A percentile compares a stretch with the other conserved stretches of the same genome.
phyloP scores from a whole-genome alignment of 129 eudicot genomes.

The Centaurea solstitialis region DNA sequence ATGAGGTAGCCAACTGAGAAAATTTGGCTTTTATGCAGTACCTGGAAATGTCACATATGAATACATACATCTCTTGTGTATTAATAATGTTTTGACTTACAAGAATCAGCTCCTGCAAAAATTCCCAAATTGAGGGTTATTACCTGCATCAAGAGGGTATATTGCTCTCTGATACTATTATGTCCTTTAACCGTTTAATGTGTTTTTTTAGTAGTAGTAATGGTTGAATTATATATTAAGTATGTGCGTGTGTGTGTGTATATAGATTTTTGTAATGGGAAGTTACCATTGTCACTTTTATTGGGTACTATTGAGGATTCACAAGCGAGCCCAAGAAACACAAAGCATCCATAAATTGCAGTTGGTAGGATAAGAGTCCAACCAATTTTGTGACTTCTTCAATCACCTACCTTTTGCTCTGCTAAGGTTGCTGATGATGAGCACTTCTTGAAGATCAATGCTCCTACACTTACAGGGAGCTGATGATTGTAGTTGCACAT shows the following conservation, averaged over 20 bases:
- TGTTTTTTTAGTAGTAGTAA: not conserved
- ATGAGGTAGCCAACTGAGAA: not conserved
- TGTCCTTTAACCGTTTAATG: not conserved
- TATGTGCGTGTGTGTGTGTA: not conserved
- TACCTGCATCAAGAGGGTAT: not conserved
- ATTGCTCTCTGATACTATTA: not conserved
- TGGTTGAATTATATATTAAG: not conserved
- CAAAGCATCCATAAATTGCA: not conserved
- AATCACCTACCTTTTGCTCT: not conserved
- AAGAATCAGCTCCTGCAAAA: not conserved
- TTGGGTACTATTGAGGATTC: not conserved
- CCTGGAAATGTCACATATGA: not conserved
- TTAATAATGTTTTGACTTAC: constrained; percentile 1
- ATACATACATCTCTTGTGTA: not conserved
- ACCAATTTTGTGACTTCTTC: not conserved
- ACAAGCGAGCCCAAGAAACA: not conserved
- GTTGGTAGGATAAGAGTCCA: not conserved
- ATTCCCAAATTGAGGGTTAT: not conserved
- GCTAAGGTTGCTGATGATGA: not conserved
- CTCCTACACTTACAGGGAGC: not conserved
- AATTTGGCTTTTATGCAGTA: not conserved
- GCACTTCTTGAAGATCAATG: not conserved
- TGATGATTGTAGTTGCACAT: not conserved
- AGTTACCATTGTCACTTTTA: not conserved
- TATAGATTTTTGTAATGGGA: not conserved